A percentile compares a stretch with the other conserved stretches of the same genome.
Conservation (phyloP, 345 rosid species). For the Eucalyptus curtisii region DNA sequence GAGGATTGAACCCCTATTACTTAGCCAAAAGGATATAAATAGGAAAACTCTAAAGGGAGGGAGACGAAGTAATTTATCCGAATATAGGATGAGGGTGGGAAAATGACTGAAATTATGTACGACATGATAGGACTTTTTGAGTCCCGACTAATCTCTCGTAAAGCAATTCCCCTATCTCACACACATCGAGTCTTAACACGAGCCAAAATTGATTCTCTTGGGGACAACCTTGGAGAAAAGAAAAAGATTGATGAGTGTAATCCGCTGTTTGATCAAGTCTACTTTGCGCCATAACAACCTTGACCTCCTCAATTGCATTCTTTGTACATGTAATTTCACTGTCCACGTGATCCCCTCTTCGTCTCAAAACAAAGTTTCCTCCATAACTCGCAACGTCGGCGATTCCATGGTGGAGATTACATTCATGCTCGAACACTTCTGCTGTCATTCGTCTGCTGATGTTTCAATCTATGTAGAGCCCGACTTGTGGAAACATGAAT, state of each 20-base stretch:
- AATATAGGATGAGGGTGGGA: background rate
- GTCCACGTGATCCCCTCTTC: background rate
- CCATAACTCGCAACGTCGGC: background rate
- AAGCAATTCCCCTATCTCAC: background rate
- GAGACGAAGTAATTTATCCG: too few species aligned
- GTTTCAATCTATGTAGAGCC: background rate
- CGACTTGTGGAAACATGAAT: background rate
- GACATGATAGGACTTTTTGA: background rate
- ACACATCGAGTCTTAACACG: background rate
- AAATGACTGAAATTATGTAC: background rate
- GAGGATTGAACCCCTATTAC: background rate
- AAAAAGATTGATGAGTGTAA: background rate
- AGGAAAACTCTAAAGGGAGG: background rate
- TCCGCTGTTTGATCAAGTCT: background rate
- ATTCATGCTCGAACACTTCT: background rate
- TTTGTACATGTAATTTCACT: background rate
- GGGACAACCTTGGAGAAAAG: background rate
- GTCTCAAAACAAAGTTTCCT: background rate
- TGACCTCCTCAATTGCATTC: background rate
- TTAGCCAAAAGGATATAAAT: background rate
- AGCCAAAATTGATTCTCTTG: background rate
- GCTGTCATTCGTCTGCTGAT: background rate
- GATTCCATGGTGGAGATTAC: background rate
- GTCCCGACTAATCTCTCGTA: background rate
- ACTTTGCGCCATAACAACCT: background rate